Evolutionary conservation across 768 basidiomycete species (phyloP).

Genomic region (Ramaria sp.): DNA sequence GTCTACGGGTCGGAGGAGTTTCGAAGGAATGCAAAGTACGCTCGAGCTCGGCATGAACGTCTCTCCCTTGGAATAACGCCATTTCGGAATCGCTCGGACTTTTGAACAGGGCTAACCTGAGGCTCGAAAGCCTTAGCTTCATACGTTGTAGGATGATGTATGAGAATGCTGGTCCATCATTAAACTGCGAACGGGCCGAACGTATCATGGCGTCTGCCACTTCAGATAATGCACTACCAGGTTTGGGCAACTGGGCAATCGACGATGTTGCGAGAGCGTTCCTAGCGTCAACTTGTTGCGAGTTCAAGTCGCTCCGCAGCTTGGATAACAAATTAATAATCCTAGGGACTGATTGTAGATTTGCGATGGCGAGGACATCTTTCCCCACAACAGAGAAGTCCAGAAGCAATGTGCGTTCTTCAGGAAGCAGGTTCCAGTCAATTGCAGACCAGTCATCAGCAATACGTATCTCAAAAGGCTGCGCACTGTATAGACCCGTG

Average conservation of each 20-base stretch:
- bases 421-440: conserved; percentile 26
- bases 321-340: conserved; percentile 64
- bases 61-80: conserved; percentile 59
- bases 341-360: conserved; percentile 68
- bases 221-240: conserved; percentile 70
- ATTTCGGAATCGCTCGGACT: conserved; percentile 70
- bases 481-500: conserved; percentile 37
- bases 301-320: conserved; percentile 60
- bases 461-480: conserved; percentile 64
- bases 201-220: conserved; percentile 80
- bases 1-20: conserved; percentile 45
- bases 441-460: conserved; percentile 73
- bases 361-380: conserved; percentile 54
- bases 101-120: conserved; percentile 68
- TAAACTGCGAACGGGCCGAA: conserved; percentile 61
- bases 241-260: conserved; percentile 56
- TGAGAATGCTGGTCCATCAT: conserved; percentile 49
- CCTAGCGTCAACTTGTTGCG: conserved; percentile 66
- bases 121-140: conserved; percentile 50
- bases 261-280: conserved; percentile 72
- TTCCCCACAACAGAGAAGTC: conserved; percentile 68
- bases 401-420: conserved; percentile 49
- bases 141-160: conserved; percentile 64
- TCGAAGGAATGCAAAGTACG: conserved; percentile 44
- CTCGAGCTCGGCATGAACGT: conserved; percentile 60